phyloP scores from a whole-genome alignment of 345 rosid genomes.

The Toxicodendron radicans region DNA sequence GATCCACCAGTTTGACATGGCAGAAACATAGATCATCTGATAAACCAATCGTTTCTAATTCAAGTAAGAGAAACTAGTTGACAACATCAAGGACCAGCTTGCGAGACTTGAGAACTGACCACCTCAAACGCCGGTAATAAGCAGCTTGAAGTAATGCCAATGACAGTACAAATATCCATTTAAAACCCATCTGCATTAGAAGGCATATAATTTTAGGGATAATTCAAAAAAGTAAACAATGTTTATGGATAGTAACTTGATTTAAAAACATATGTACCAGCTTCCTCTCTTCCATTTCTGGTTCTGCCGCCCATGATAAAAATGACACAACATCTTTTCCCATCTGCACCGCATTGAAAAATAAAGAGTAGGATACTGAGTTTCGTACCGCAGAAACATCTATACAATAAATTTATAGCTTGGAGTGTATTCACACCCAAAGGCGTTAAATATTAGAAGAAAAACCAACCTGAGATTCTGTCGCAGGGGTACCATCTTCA shows the following conservation, averaged over 20 bases:
- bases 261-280: conserved; percentile 45
- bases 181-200: conserved; percentile 91
- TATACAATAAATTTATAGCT: neutral
- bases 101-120: conserved; percentile 92
- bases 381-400: conserved; percentile 7
- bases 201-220: conserved; percentile 12
- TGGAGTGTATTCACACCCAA: neutral
- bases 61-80: conserved; percentile 48
- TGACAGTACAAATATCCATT: conserved; percentile 94
- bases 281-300: conserved; percentile 99
- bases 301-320: conserved; percentile 98
- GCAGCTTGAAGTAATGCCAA: conserved; percentile 92
- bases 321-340: conserved; percentile 96
- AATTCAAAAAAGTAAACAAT: neutral
- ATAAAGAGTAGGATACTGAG: neutral
- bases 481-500: conserved; percentile 97
- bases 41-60: conserved; percentile 34
- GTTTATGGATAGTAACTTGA: neutral
- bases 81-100: conserved; percentile 87
- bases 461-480: conserved; percentile 88
- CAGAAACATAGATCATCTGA: conserved; percentile 30
- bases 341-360: conserved; percentile 55
- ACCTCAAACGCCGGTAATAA: conserved; percentile 86
- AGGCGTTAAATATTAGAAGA: neutral
- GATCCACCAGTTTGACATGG: conserved; percentile 26